Evolutionary conservation across 495 filamentous ascomycete genomes (phyloP).

Genomic region (Sabuloglossum arenarium): DNA sequence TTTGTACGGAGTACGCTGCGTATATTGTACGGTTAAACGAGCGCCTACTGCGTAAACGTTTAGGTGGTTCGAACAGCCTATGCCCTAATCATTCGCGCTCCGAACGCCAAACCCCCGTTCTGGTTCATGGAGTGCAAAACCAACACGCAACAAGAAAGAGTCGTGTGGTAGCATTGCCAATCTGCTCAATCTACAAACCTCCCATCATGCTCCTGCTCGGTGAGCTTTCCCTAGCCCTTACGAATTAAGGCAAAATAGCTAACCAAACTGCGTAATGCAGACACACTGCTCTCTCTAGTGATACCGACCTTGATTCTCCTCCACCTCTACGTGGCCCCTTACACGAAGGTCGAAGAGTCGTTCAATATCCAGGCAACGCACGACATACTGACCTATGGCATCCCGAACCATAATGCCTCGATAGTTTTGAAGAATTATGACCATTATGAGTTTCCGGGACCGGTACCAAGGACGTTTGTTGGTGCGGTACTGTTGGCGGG

Average conservation of each 20-base stretch:
- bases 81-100: no score
- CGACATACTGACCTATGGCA: conserved; percentile 66
- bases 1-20: no score
- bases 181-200: no score
- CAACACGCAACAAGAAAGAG: not conserved
- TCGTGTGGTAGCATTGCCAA: not conserved
- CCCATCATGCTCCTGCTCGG: not conserved
- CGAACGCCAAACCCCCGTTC: no score
- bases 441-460: conserved; percentile 77
- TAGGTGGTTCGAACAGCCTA: no score
- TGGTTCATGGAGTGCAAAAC: no score
- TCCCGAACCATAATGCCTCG: conserved; percentile 35
- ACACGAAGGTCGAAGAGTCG: conserved; percentile 97
- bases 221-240: not conserved
- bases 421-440: conserved; percentile 46
- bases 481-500: conserved; percentile 56
- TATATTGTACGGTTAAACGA: no score
- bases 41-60: no score
- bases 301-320: conserved; percentile 47
- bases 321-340: conserved; percentile 64
- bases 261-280: conserved; percentile 14
- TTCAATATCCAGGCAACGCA: conserved; percentile 95
- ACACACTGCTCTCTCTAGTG: conserved; percentile 28
- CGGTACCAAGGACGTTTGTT: conserved; percentile 76
- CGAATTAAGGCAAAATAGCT: not conserved